Evolutionary conservation across 2,329 filamentous ascomycete species (phyloP).

Genomic region (Colletotrichum costaricense): DNA sequence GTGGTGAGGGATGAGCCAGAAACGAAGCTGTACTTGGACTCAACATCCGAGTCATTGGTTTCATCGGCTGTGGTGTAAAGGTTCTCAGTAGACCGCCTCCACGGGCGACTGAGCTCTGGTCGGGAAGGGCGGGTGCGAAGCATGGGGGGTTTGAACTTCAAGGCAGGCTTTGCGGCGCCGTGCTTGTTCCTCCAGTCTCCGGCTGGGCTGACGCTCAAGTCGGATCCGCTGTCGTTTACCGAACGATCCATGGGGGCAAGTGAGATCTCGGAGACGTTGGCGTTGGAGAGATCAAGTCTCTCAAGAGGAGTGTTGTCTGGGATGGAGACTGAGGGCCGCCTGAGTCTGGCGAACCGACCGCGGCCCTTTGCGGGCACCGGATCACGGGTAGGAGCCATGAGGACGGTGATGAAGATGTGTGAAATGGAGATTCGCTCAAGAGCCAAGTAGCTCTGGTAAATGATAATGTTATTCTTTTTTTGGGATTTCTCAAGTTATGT

Average conservation of each 20-base stretch:
- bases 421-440: slow-evolving; percentile 3
- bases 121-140: slow-evolving; percentile 28
- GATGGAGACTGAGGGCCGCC: slow-evolving; percentile 32
- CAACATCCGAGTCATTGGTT: slow-evolving; percentile 32
- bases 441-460: background rate
- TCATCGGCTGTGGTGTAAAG: slow-evolving; percentile 33
- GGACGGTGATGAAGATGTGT: background rate
- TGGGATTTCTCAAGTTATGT: slow-evolving; percentile 33
- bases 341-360: slow-evolving; percentile 25
- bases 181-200: slow-evolving; percentile 20
- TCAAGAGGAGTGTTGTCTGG: slow-evolving; percentile 30
- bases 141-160: slow-evolving; percentile 35
- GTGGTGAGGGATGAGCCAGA: slow-evolving; percentile 29
- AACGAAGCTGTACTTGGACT: slow-evolving; percentile 35
- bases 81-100: slow-evolving; percentile 21
- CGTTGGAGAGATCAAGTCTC: slow-evolving; percentile 26
- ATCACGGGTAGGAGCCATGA: slow-evolving; percentile 34
- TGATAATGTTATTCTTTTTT: slow-evolving; percentile 1
- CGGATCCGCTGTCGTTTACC: slow-evolving; percentile 23
- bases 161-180: slow-evolving; percentile 16
- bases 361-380: slow-evolving; percentile 24
- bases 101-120: slow-evolving; percentile 28
- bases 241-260: slow-evolving; percentile 23
- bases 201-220: slow-evolving; percentile 26
- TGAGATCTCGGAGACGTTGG: slow-evolving; percentile 35